Base-by-base conservation (phyloP, 23 red algal genomes). In the Gracilariopsis chorda region DNA sequence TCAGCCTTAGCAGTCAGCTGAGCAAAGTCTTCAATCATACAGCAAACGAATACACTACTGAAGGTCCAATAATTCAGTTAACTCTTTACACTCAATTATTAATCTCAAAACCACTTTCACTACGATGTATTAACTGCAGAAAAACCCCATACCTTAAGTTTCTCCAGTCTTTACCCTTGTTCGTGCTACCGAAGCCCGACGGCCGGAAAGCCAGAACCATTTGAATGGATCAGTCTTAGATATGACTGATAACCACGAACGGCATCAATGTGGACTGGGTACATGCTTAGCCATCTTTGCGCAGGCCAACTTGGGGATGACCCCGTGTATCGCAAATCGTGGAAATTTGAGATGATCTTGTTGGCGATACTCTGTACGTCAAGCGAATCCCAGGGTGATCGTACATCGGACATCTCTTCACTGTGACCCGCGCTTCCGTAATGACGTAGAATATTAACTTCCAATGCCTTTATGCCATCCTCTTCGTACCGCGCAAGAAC, bases 251-350 rank as follows among this genome's bases (percentile, higher is more conserved):
- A 60, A 14, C 85, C 51, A 45, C 88, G 77, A 67, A 91, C 75
- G 13, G 45, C 62, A 72, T 91, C 88, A 13, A 91, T 36, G 48
- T 91, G 88, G 43, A 91, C 49, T 20, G 88, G 88, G 21, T 82
- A 74, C 60, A 39, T 82, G 17, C 60, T 82, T 42, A 91, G 48
- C 88, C 88, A 91, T 19, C 39, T 73, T 8, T 57, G 41, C 1
- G 17, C 41, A 7, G 88, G 88, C 88, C 73, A 81, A 59, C 88
- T 43, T 24, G 88, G 88, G 5, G 88, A 59, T 53, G 75, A 47
- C 1, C 28, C 37, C 11, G 63, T 74, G 41, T 80, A 82, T 39
- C 88, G 55, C 88, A 91, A 48, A 9, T 82, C 73, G 43, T 91
- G 55, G 41, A 91, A 91, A 59, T 91, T 91, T 21, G 75, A 69